A percentile compares a stretch with the other conserved stretches of the same genome.
Conservation (phyloP, 2,329 filamentous ascomycete species). For the Fusarium udum region DNA sequence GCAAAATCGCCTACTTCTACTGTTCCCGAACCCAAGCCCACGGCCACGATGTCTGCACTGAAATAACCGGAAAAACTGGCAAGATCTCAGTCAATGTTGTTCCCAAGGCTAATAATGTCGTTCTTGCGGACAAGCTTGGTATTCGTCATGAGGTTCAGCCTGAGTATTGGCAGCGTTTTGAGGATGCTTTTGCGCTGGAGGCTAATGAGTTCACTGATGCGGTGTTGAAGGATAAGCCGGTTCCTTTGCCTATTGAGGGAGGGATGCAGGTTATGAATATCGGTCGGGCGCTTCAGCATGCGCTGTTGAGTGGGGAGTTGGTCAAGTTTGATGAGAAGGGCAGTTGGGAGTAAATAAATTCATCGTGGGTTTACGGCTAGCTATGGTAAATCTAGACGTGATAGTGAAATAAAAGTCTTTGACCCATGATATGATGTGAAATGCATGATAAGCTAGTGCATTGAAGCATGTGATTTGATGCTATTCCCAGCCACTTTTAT, state of each 20-base stretch:
- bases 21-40: constrained; percentile 72
- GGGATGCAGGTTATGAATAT: constrained; percentile 69
- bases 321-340: constrained; percentile 62
- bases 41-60: constrained; percentile 69
- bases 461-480: neutral
- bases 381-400: accelerated
- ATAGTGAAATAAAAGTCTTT: neutral
- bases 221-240: constrained; percentile 54
- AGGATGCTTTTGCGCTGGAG: constrained; percentile 69
- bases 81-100: constrained; percentile 69
- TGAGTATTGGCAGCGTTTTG: constrained; percentile 71
- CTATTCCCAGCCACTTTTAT: constrained; percentile 7
- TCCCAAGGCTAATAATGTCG: constrained; percentile 63
- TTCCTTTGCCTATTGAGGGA: constrained; percentile 62
- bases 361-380: neutral
- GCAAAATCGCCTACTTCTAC: constrained; percentile 72
- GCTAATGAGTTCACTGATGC: constrained; percentile 69
- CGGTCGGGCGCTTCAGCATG: constrained; percentile 67
- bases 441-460: neutral
- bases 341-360: neutral
- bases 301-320: constrained; percentile 62
- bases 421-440: neutral
- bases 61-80: constrained; percentile 72
- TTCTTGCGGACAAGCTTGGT: constrained; percentile 57
- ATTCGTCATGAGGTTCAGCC: constrained; percentile 66